Evolutionary conservation across 257 asterid genomes (phyloP), one percentile per base, ranked within the genome.

Genomic region (Solanum habrochaites): DNA sequence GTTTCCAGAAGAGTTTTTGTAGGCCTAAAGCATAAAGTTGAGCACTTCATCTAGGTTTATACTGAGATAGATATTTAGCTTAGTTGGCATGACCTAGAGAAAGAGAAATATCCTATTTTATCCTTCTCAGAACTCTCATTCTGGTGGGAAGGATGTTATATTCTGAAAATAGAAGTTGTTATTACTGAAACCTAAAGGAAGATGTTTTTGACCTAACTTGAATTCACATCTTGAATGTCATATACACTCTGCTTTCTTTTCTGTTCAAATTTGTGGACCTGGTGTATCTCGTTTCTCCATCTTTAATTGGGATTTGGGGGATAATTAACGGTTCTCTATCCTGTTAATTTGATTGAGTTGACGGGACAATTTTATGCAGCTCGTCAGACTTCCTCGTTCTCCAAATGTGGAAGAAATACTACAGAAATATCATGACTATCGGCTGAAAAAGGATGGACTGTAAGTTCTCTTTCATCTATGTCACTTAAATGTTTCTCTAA

Each of bases 331-430:
- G 31, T 29, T 81, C 69, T 29, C 85, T 49, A 31, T 47, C 69
- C 31, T 49, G 27, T 49, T 81, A 31, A 49, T 40, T 49, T 49
- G 85, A 81, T 49, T 81, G 85, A 81, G 27, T 29, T 81, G 20
- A 16, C 20, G 43, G 67, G 35, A 72, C 58, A 52, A 85, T 66
- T 69, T 91, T 37, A 27, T 93, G 94, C 93, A 95, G 98, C 93
- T 94, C 31, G 93, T 96, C 88, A 91, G 89, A 88, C 96, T 96
- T 89, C 98, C 98, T 0, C 92, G 96, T 84, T 89, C 93, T 39
- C 98, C 98, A 35, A 92, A 70, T 86, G 98, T 91, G 15, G 86
- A 77, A 42, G 96, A 93, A 86, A 88, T 96, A 88, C 74, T 94
- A 87, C 80, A 90, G 90, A 92, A 94, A 89, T 96, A 93, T 89